These are phyloP conservation scores for Tephrocybe sp. DNA, from an alignment of 768 basidiomycete genomes.

Conservation along the genomic window DNA sequence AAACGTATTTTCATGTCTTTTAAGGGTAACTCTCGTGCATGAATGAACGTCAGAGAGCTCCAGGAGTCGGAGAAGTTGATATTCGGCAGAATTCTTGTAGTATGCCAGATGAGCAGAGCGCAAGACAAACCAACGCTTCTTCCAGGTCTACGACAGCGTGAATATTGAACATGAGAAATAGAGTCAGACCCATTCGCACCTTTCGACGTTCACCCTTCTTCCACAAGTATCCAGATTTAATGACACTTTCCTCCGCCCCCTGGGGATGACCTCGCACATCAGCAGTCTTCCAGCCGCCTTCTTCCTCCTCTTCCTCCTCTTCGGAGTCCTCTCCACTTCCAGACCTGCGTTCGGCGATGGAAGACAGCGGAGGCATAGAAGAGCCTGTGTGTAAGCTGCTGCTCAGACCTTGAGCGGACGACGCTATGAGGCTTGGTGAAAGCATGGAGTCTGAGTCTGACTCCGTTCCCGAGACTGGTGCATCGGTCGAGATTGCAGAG, in stretches of 20 bases:
- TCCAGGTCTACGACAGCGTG: constrained; percentile 78
- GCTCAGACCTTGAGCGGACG: constrained; percentile 31
- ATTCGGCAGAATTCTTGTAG: constrained; percentile 95
- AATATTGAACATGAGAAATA: constrained; percentile 4
- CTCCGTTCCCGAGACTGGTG: constrained; percentile 68
- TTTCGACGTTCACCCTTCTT: constrained; percentile 98
- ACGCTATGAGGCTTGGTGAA: constrained; percentile 49
- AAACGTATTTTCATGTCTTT: constrained; percentile 87
- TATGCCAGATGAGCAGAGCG: constrained; percentile 91
- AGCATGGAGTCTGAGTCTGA: constrained; percentile 83
- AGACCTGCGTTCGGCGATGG: constrained; percentile 74
- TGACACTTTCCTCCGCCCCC: constrained; percentile 62
- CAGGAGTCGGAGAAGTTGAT: constrained; percentile 85
- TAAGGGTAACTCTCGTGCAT: constrained; percentile 83
- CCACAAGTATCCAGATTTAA: constrained; percentile 93
- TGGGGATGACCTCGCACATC: constrained; percentile 42
- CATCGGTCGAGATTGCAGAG: constrained; percentile 17
- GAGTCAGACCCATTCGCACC: constrained; percentile 46
- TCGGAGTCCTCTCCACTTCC: constrained; percentile 79
- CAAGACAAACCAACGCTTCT: constrained; percentile 98
- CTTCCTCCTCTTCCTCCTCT: constrained; percentile 71
- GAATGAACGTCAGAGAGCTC: constrained; percentile 89
- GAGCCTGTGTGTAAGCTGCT: constrained; percentile 29
- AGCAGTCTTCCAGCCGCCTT: constrained; percentile 63
- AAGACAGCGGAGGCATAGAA: constrained; percentile 57